A percentile compares a stretch with the other conserved stretches of the same genome.
Evolutionary conservation across 2,329 filamentous ascomycete species (phyloP).

Genomic region (Microcyclosporella mali): DNA sequence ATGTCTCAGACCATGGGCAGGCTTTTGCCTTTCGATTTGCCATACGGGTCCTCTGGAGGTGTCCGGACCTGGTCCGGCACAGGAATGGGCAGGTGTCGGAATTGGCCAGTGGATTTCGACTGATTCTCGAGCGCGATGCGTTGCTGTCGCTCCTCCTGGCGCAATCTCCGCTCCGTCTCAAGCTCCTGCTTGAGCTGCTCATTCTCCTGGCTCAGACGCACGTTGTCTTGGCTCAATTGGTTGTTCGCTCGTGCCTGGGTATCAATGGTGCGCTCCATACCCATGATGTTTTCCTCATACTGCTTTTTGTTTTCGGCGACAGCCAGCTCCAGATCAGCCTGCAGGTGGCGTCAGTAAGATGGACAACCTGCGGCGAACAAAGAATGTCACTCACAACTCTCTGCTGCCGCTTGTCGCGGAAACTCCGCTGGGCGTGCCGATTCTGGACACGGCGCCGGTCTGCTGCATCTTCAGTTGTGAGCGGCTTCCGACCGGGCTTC

Average conservation of each 20-base stretch:
- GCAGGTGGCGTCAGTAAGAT: not conserved
- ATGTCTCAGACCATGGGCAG: too few species aligned
- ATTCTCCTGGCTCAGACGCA: not conserved
- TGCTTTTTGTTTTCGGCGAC: conserved; percentile 5
- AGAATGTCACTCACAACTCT: conserved; percentile 25
- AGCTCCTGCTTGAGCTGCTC: conserved; percentile 3
- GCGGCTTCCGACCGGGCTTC: conserved; percentile 77
- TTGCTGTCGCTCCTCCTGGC: too few species aligned
- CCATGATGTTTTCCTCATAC: conserved; percentile 7
- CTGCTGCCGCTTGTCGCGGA: conserved; percentile 78
- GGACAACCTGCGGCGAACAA: too few species aligned
- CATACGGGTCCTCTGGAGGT: too few species aligned
- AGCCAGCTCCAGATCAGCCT: conserved; percentile 5
- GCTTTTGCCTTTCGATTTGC: too few species aligned
- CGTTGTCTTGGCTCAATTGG: too few species aligned
- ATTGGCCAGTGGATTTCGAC: too few species aligned
- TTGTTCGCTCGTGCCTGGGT: too few species aligned
- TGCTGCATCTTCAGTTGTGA: conserved; percentile 71
- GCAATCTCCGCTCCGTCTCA: too few species aligned
- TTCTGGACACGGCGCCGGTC: conserved; percentile 95
- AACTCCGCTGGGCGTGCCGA: conserved; percentile 81
- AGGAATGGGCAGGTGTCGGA: too few species aligned
- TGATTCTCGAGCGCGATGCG: too few species aligned
- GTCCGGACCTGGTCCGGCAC: too few species aligned
- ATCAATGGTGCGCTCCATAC: conserved; percentile 8